Evolutionary conservation across 2,329 filamentous ascomycete genomes (phyloP).

Genomic region (Paraphoma chrysanthemicola): DNA sequence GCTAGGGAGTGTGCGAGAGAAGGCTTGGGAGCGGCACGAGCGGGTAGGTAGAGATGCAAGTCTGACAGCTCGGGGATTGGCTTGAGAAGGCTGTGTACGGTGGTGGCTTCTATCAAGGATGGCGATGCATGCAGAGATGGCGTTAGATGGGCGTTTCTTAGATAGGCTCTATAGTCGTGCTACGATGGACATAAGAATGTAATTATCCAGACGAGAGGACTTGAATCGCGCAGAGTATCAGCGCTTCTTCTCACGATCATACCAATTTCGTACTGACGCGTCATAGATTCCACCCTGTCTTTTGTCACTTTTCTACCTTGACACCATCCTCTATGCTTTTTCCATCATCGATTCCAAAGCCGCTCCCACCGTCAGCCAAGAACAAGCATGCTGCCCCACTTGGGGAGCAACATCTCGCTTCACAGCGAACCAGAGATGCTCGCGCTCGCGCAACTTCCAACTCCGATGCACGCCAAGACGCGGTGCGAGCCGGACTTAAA

Average conservation of each 20-base stretch:
- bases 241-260: not conserved
- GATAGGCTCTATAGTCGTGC: no score
- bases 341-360: not conserved
- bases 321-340: no score
- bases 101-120: not conserved
- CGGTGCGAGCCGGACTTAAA: not conserved
- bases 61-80: conserved; percentile 1
- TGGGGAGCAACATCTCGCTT: not conserved
- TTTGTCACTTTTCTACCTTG: no score
- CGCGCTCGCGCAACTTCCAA: not conserved
- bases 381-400: not conserved
- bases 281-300: no score
- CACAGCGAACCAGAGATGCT: not conserved
- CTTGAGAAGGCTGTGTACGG: not conserved
- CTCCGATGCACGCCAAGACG: not conserved
- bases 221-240: not conserved
- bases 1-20: conserved; percentile 4
- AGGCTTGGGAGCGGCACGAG: not conserved
- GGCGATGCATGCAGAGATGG: not conserved
- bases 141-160: no score
- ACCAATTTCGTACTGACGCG: no score
- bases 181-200: no score
- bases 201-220: not conserved
- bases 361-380: not conserved
- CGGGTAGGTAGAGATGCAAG: not conserved